A percentile compares a stretch with the other conserved stretches of the same genome.
Conservation (phyloP, 2,329 filamentous ascomycete species). For the Fusarium longipes region DNA sequence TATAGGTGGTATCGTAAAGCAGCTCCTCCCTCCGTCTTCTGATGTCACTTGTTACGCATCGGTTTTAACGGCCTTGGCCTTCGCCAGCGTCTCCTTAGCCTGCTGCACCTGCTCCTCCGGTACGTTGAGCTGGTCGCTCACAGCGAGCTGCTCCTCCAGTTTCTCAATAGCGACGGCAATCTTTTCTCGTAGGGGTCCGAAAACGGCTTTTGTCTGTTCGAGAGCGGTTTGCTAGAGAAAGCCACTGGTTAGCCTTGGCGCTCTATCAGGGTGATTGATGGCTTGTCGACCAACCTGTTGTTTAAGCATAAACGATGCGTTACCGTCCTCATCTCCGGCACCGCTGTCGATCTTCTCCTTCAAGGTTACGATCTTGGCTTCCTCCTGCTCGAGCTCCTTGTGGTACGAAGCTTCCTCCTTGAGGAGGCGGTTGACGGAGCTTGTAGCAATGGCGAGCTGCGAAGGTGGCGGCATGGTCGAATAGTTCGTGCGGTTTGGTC, state of each 20-base stretch:
- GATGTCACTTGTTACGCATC: constrained; percentile 5
- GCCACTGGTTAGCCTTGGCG: constrained; percentile 6
- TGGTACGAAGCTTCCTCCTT: constrained; percentile 94
- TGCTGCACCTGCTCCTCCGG: constrained; percentile 63
- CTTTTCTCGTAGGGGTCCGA: constrained; percentile 76
- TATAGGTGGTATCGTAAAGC: constrained; percentile 37
- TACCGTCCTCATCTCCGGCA: constrained; percentile 67
- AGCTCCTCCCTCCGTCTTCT: background rate
- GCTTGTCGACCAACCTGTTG: constrained; percentile 76
- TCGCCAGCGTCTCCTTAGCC: constrained; percentile 65
- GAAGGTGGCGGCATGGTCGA: constrained; percentile 78
- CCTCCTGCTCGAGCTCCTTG: constrained; percentile 82
- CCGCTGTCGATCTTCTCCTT: constrained; percentile 67
- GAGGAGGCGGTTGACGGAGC: constrained; percentile 82
- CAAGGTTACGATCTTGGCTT: constrained; percentile 76
- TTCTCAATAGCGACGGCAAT: constrained; percentile 78
- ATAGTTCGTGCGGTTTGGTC: background rate
- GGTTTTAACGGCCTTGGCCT: constrained; percentile 56
- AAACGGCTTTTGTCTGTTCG: constrained; percentile 88
- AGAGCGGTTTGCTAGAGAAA: constrained; percentile 75
- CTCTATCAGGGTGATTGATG: background rate
- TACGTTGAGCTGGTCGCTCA: constrained; percentile 61
- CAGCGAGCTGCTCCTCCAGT: constrained; percentile 80
- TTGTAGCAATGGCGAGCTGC: constrained; percentile 81
- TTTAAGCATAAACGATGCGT: constrained; percentile 81